A percentile compares a stretch with the other conserved stretches of the same genome.
Evolutionary conservation across 176 grass and related monocot genomes (phyloP).

Genomic region (Pharus latifolius): DNA sequence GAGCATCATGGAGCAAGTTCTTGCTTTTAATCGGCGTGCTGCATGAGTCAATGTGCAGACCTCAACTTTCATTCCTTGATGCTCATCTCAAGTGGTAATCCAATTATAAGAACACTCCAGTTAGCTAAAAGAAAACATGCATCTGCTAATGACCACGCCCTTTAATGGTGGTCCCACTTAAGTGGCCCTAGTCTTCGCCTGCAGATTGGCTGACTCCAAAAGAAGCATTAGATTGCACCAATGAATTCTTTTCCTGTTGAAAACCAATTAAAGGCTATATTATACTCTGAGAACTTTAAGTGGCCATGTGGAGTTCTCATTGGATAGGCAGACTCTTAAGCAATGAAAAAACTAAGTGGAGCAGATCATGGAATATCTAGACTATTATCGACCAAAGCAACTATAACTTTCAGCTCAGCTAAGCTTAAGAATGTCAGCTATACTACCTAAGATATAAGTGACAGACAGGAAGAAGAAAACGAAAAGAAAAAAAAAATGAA

Average conservation of each 20-base stretch:
- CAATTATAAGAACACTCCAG: constrained; percentile 11
- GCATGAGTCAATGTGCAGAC: constrained; percentile 27
- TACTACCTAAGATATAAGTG: not conserved
- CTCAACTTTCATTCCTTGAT: constrained; percentile 22
- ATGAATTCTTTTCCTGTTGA: not conserved
- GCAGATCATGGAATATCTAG: constrained; percentile 4
- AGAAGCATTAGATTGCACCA: constrained; percentile 8
- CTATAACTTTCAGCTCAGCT: not conserved
- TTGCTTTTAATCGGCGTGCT: constrained; percentile 12
- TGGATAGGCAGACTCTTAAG: constrained; percentile 11
- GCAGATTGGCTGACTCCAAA: constrained; percentile 4
- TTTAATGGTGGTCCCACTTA: constrained; percentile 33
- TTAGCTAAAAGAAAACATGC: not conserved
- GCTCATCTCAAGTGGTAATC: constrained; percentile 19
- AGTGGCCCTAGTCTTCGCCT: constrained; percentile 10
- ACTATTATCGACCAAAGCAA: not conserved
- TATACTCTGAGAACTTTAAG: not conserved
- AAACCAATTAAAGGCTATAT: too few relatives aligned
- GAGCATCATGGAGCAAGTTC: constrained; percentile 23
- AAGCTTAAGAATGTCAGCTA: too few relatives aligned
- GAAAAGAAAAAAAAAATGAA: not conserved
- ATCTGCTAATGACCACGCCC: constrained; percentile 18
- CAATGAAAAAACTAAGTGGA: not conserved
- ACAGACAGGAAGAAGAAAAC: not conserved
- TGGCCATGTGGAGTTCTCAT: not conserved